Percentiles rank a stretch among this genome's conserved stretches.
Evolutionary conservation across 1,139 yeast genomes (phyloP).

Genomic region (Ashbya aceris): DNA sequence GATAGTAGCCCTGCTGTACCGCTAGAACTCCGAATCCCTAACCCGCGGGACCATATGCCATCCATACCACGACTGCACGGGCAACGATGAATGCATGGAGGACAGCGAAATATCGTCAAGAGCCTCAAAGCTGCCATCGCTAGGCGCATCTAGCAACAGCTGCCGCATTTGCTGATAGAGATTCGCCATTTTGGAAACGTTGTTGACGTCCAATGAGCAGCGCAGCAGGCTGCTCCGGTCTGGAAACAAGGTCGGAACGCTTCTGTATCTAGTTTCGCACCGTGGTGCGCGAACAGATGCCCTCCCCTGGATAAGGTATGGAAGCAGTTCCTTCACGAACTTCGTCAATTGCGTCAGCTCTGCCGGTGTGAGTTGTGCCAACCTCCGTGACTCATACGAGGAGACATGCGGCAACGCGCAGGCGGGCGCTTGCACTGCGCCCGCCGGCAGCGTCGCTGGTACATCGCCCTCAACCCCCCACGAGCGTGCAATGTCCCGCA

Average conservation of each 20-base stretch:
- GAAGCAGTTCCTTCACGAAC: constrained; percentile 5
- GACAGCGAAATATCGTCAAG: constrained; percentile 4
- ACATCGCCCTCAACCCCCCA: constrained; percentile 12
- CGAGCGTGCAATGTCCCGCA: constrained; percentile 11
- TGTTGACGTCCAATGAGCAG: constrained; percentile 9
- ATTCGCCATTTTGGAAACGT: background rate
- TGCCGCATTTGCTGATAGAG: constrained; percentile 2
- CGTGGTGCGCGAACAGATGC: background rate
- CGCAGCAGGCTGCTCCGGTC: constrained; percentile 10
- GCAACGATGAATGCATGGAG: constrained; percentile 4
- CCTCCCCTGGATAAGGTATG: constrained; percentile 5
- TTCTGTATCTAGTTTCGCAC: constrained; percentile 8
- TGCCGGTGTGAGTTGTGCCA: constrained; percentile 9
- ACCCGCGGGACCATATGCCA: constrained; percentile 17
- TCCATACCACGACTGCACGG: constrained; percentile 13
- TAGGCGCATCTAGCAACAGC: background rate
- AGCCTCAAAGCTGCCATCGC: background rate
- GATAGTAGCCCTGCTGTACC: background rate
- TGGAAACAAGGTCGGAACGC: constrained; percentile 16
- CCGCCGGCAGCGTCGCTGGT: background rate
- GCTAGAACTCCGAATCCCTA: constrained; percentile 9
- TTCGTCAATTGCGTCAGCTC: constrained; percentile 10
- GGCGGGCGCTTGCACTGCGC: constrained; percentile 2
- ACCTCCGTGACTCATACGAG: constrained; percentile 5
- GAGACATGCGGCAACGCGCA: background rate